Evolutionary conservation across 495 filamentous ascomycete species (phyloP), one percentile per base, ranked within the genome.

Genomic region (Penicillium ochrochloron): DNA sequence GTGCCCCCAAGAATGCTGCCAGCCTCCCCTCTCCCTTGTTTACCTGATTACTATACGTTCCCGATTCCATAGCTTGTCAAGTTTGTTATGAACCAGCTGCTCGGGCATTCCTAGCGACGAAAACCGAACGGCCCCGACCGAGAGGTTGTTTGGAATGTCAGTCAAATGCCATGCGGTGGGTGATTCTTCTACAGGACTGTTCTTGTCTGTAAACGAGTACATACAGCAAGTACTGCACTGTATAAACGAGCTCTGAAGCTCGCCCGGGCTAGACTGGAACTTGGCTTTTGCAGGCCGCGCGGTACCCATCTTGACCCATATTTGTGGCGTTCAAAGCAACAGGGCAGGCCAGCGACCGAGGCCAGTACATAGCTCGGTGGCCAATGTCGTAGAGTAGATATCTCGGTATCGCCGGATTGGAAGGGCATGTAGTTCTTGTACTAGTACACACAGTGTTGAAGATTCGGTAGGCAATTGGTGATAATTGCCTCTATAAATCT

Each of bases 261-360:
- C 25, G 57, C 31, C 31, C 0, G 11, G 10, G 44, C 44, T 46
- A 46, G n/a, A 21, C 42, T 46, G 57, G 46, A 34, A 53, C 41
- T 51, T n/a, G 63, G 39, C 33, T 48, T 59, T 8, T 35, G 48
- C n/a, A 53, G 42, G 53, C 63, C 59, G 62, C 53, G 21, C 21
- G 61, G 58, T 61, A 59, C 57, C 33, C 51, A 64, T 59, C 14
- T 53, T 21, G 42, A 46, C 44, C 44, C 44, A 48, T 48, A 46
- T 48, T 48, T 60, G 65, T 67, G 65, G 65, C 61, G 59, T 48
- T 46, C 29, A 50, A 23, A 34, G 19, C 27, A 34, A 50, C 57
- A 31, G 23, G 51, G 52, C 53, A 48, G 34, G 21, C 9, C 42
- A 0, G 42, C 25, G 25, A 27, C 25, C 25, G 25, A 27, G 8